A percentile compares a stretch with the other conserved stretches of the same genome.
Conservation (phyloP, 495 filamentous ascomycete genomes). For the Neurospora sublineolata region DNA sequence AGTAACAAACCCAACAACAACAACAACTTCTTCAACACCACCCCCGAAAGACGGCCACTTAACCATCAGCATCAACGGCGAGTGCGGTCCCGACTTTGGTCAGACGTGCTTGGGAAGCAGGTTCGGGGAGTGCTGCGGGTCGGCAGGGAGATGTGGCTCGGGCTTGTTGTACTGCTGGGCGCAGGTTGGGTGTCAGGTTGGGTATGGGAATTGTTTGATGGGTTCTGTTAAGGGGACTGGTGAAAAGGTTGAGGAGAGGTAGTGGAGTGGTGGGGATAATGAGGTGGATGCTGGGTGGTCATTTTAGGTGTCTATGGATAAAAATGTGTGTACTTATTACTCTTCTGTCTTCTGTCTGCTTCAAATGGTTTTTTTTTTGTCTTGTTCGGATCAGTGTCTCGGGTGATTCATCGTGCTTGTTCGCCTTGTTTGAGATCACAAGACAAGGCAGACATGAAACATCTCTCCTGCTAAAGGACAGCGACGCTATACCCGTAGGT, state of each 20-base stretch:
- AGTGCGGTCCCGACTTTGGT: slow-evolving; percentile 9
- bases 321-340: neutral
- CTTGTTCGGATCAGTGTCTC: neutral
- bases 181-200: slow-evolving; percentile 18
- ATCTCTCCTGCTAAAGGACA: neutral
- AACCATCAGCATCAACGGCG: slow-evolving; percentile 11
- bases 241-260: neutral
- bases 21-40: neutral
- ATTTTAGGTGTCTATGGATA: neutral
- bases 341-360: neutral
- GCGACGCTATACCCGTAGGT: neutral
- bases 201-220: slow-evolving; percentile 15
- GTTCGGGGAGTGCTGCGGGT: slow-evolving; percentile 29
- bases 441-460: neutral
- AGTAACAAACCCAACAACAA: neutral
- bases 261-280: neutral
- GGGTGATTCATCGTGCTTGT: neutral
- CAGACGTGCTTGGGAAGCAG: slow-evolving; percentile 27
- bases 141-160: slow-evolving; percentile 17
- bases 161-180: slow-evolving; percentile 15
- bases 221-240: neutral
- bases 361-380: neutral
- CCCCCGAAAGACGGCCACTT: neutral
- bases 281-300: neutral
- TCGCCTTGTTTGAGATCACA: neutral